Evolutionary conservation across 1,284 basidiomycete species (phyloP).

Genomic region (Pseudozyma thailandica): DNA sequence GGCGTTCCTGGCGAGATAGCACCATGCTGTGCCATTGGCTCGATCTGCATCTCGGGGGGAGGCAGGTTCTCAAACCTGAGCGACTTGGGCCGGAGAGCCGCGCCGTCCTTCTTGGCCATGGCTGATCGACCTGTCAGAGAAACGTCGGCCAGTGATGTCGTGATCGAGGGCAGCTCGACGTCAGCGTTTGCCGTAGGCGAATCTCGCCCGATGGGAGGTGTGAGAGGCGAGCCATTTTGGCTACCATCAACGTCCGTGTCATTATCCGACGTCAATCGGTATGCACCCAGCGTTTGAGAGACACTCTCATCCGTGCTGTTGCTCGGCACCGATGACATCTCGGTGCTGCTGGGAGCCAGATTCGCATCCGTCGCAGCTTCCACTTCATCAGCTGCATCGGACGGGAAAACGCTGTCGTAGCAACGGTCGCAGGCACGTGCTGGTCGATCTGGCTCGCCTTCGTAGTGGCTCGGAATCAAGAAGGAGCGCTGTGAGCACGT

Average conservation of each 20-base stretch:
- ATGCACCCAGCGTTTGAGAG: conserved; percentile 13
- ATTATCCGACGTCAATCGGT: conserved; percentile 14
- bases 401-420: conserved; percentile 81
- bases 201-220: conserved; percentile 20
- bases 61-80: conserved; percentile 41
- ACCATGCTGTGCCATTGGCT: conserved; percentile 1
- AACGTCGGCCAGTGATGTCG: conserved; percentile 2
- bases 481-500: conserved; percentile 72
- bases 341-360: conserved; percentile 16
- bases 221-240: conserved; percentile 30
- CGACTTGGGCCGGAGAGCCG: conserved; percentile 36
- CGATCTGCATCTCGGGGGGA: conserved; percentile 13
- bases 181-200: conserved; percentile 5
- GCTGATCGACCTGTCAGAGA: conserved; percentile 9
- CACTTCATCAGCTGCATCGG: conserved; percentile 30
- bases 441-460: conserved; percentile 71
- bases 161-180: conserved; percentile 2
- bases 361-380: conserved; percentile 4
- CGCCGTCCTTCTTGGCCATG: conserved; percentile 20
- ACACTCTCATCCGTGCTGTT: conserved; percentile 41
- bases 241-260: conserved; percentile 26
- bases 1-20: conserved; percentile 15
- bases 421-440: conserved; percentile 85
- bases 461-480: conserved; percentile 60
- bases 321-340: conserved; percentile 37